Evolutionary conservation across 1,139 yeast genomes (phyloP), one percentile per base, ranked within the genome.

Genomic region (Ogataea hybrid): DNA sequence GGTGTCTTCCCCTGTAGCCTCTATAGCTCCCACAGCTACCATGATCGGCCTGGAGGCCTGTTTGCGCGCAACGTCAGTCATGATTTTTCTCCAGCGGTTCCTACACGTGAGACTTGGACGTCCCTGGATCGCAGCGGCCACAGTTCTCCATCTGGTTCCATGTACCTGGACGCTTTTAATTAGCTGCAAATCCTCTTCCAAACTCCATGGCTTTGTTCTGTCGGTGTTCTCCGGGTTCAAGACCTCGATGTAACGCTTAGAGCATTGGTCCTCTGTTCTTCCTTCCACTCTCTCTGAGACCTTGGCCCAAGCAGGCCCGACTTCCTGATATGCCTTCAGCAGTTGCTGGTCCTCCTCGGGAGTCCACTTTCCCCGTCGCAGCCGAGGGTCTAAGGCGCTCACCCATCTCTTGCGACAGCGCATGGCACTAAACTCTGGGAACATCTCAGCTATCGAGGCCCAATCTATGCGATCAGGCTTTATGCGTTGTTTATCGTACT

Each of bases 221-320:
- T 85, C 89, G 46, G 81, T 79, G 4, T 92, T 82, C 53, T 65
- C 74, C 2, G 97, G 97, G 53, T 87, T 95, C 45, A 90, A 65
- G 2, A 89, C 96, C 57, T 90, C 97, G 16, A 84, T 79, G 61
- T 87, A 90, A 52, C 97, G 67, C 58, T 90, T 90, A 2, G 96
- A 88, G 66, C 97, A 90, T 65, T 90, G 97, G 62, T 89, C 97
- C 59, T 89, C 96, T 1, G 96, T 90, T 56, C 97, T 70, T 3
- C 96, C 95, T 2, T 79, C 75, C 10, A 89, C 84, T 41, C 77
- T 81, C 39, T 72, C 67, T 0, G 96, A 81, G 7, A 90, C 90
- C 52, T 82, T 81, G 49, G 85, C 86, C 97, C 97, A 90, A 30
- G 81, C 75, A 0, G 96, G 75, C 0, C 97, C 97, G 61, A 75